A percentile compares a stretch with the other conserved stretches of the same genome.
phyloP scores from a whole-genome alignment of 345 rosid species.

The Bruguiera parviflora region DNA sequence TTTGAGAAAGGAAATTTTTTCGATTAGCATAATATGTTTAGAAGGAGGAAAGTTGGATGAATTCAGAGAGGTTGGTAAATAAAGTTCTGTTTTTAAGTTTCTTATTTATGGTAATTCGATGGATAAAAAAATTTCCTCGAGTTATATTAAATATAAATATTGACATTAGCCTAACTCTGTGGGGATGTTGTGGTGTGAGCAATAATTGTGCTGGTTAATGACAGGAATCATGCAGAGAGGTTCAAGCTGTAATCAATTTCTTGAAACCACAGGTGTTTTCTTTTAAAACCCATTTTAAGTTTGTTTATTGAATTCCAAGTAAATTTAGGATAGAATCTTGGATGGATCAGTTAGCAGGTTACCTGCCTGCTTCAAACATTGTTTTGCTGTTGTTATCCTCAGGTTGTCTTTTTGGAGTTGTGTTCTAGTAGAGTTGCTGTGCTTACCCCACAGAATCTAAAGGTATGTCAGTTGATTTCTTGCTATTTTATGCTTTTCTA shows the following conservation, averaged over 20 bases:
- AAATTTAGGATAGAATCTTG: background rate
- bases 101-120: too few species aligned
- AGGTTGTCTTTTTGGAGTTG: slow-evolving; percentile 94
- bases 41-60: too few species aligned
- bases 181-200: background rate
- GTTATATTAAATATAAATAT: too few species aligned
- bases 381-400: slow-evolving; percentile 11
- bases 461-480: slow-evolving; percentile 43
- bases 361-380: slow-evolving; percentile 18
- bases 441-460: slow-evolving; percentile 72
- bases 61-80: too few species aligned
- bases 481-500: background rate
- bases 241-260: slow-evolving; percentile 64
- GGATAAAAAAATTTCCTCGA: too few species aligned
- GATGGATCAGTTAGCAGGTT: slow-evolving; percentile 22
- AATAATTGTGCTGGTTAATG: slow-evolving; percentile 6
- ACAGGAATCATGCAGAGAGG: slow-evolving; percentile 88
- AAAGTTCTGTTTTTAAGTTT: too few species aligned
- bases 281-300: slow-evolving; percentile 22
- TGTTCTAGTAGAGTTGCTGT: slow-evolving; percentile 79
- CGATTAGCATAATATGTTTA: background rate
- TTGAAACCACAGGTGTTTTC: slow-evolving; percentile 86
- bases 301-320: slow-evolving; percentile 6
- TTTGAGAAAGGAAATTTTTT: background rate
- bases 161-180: too few species aligned